Conservation (phyloP, 352 stramenopile species). For the Phytophthora fragariae region DNA sequence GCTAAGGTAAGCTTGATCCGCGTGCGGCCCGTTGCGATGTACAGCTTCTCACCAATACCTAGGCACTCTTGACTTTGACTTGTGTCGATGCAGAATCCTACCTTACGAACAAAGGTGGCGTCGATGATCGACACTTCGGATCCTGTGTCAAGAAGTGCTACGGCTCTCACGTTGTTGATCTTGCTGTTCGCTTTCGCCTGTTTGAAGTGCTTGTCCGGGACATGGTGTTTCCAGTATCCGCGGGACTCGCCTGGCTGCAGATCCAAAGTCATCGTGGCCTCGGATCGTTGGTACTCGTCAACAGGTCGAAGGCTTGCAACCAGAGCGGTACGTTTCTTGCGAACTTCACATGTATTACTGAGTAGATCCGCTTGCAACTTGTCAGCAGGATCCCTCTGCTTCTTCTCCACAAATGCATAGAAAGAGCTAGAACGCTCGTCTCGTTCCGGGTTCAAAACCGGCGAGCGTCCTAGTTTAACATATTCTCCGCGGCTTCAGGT, state of each 20-base stretch:
- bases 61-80: background rate
- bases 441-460: slow-evolving; percentile 19
- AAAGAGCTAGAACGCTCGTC: background rate
- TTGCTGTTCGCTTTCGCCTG: background rate
- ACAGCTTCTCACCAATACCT: background rate
- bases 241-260: too few relatives aligned
- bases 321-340: too few relatives aligned
- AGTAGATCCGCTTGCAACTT: too few relatives aligned
- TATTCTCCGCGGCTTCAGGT: background rate
- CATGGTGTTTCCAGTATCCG: background rate
- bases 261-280: too few relatives aligned
- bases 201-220: background rate
- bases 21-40: background rate
- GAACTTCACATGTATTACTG: background rate
- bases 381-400: too few relatives aligned
- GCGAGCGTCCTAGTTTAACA: slow-evolving; percentile 24
- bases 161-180: background rate
- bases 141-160: background rate
- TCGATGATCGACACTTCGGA: background rate
- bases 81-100: background rate
- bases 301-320: too few relatives aligned
- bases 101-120: background rate
- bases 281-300: too few relatives aligned
- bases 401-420: too few relatives aligned
- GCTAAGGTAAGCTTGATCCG: background rate